Conservation (phyloP, 306 rosid genomes). For the Datisca glomerata region DNA sequence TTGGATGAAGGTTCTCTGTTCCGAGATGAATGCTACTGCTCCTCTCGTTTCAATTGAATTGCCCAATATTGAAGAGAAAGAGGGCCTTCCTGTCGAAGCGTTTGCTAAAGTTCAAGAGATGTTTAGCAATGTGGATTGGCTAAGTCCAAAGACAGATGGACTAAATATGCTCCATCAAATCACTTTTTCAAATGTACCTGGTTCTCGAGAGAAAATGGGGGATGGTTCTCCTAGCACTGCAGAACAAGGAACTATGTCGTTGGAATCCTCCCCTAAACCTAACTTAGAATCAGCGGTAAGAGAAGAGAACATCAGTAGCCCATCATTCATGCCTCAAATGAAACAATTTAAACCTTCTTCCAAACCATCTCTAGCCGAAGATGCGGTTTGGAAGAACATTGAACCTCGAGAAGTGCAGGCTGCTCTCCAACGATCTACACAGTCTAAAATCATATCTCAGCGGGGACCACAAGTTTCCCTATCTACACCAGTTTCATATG, state of each 20-base stretch:
- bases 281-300: conserved; percentile 19
- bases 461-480: conserved; percentile 34
- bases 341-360: conserved; percentile 19
- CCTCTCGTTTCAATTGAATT: conserved; percentile 53
- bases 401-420: conserved; percentile 39
- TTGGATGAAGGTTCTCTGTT: conserved; percentile 77
- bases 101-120: conserved; percentile 88
- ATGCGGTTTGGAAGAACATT: conserved; percentile 11
- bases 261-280: conserved; percentile 26
- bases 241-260: conserved; percentile 22
- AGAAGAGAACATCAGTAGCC: conserved; percentile 19
- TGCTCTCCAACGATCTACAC: conserved; percentile 41
- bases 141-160: conserved; percentile 56
- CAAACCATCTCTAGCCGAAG: conserved; percentile 13
- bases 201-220: conserved; percentile 32
- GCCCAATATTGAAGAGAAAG: conserved; percentile 70
- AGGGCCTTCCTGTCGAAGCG: conserved; percentile 87
- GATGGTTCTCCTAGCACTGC: conserved; percentile 18
- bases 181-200: conserved; percentile 36
- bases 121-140: conserved; percentile 79
- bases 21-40: conserved; percentile 77
- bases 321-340: conserved; percentile 11
- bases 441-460: conserved; percentile 65
- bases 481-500: conserved; percentile 40
- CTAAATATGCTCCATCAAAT: conserved; percentile 51